Evolutionary conservation across 2,329 filamentous ascomycete species (phyloP).

Genomic region (Colletotrichum liriopes): DNA sequence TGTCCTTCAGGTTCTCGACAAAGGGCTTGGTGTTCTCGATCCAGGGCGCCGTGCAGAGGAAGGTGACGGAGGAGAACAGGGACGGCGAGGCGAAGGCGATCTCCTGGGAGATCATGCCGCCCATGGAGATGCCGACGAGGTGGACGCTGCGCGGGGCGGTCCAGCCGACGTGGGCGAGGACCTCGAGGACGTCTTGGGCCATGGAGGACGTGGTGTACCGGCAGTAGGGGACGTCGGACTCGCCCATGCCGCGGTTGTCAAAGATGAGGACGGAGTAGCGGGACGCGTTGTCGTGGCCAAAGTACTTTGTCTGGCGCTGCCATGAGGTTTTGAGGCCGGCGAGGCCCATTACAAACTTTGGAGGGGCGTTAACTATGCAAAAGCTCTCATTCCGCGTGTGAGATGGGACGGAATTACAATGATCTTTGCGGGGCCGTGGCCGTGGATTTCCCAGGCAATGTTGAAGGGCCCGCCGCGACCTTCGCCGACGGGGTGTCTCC

Average conservation of each 20-base stretch:
- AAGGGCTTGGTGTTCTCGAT: conserved; percentile 76
- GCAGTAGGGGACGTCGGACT: conserved; percentile 81
- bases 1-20: conserved; percentile 74
- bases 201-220: conserved; percentile 89
- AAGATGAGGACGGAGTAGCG: conserved; percentile 82
- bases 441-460: conserved; percentile 86
- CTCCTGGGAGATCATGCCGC: conserved; percentile 94
- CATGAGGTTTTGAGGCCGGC: conserved; percentile 78
- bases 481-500: conserved; percentile 75
- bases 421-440: conserved; percentile 79
- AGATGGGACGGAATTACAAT: conserved; percentile 70
- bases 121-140: conserved; percentile 85
- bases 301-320: conserved; percentile 88
- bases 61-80: conserved; percentile 69
- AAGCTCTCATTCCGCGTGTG: conserved; percentile 3
- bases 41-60: conserved; percentile 74
- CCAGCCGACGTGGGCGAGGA: conserved; percentile 81
- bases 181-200: conserved; percentile 83
- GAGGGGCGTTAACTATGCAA: not conserved
- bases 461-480: conserved; percentile 82
- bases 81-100: conserved; percentile 70
- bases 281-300: conserved; percentile 79
- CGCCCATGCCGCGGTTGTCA: conserved; percentile 90
- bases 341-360: conserved; percentile 85
- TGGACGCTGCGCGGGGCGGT: conserved; percentile 68